Conservation (phyloP, 2,329 filamentous ascomycete species). For the Zymoseptoria passerinii region DNA sequence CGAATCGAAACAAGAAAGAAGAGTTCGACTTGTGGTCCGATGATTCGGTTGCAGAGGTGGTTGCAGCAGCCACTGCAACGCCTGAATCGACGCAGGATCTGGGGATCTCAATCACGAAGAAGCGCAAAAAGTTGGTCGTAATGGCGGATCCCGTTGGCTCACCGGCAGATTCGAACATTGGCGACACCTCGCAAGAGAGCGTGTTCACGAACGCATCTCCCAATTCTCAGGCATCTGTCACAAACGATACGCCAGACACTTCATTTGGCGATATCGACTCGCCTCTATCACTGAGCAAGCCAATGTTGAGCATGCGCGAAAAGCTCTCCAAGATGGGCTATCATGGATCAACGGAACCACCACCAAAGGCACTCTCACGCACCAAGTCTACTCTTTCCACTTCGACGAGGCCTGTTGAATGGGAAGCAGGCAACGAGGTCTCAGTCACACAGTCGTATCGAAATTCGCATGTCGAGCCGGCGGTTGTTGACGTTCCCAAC, state of each 20-base stretch:
- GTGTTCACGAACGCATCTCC: slow-evolving; percentile 7
- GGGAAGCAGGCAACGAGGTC: not conserved
- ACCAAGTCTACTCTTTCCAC: slow-evolving; percentile 9
- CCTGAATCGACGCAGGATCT: slow-evolving; percentile 11
- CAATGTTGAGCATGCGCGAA: slow-evolving; percentile 19
- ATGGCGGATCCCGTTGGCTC: slow-evolving; percentile 15
- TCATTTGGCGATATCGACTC: slow-evolving; percentile 16
- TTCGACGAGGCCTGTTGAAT: not conserved
- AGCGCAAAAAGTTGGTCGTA: slow-evolving; percentile 25
- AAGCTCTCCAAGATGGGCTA: slow-evolving; percentile 16
- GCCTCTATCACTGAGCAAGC: slow-evolving; percentile 10
- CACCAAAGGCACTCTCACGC: slow-evolving; percentile 5
- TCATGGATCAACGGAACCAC: slow-evolving; percentile 5
- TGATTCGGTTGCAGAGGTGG: slow-evolving; percentile 39
- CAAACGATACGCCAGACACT: slow-evolving; percentile 17
- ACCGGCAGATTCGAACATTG: slow-evolving; percentile 2
- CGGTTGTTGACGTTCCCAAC: slow-evolving; percentile 6
- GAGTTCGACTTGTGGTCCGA: slow-evolving; percentile 43
- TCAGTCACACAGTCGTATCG: not conserved
- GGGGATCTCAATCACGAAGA: slow-evolving; percentile 17
- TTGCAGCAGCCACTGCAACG: slow-evolving; percentile 27
- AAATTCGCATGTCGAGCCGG: not conserved
- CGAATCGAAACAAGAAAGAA: slow-evolving; percentile 27
- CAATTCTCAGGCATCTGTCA: slow-evolving; percentile 7
- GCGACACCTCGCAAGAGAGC: slow-evolving; percentile 7